Base-by-base conservation (phyloP, 805 yeast species). In the Candida piceae region DNA sequence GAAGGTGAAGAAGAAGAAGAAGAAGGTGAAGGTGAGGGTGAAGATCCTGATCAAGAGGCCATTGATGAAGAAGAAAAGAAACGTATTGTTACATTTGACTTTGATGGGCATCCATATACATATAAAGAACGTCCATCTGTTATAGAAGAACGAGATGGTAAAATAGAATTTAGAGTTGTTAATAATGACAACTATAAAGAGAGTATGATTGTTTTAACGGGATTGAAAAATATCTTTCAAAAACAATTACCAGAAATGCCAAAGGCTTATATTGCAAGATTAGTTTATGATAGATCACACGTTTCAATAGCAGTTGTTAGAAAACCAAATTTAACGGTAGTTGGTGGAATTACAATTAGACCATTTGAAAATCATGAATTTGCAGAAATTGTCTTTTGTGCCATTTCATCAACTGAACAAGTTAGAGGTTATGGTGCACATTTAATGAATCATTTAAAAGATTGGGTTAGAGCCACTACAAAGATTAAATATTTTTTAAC, bases 181-280 rank as follows among this genome's bases (percentile, higher is more conserved):
- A 93, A 93, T 61, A 90, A 93, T 63, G 97, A 93, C 58, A 86
- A 88, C 55, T 71, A 88, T 2, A 72, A 73, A 42, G 98, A 93
- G 52, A 86, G 76, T 58, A 67, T 93, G 68, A 86, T 93, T 70
- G 90, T 93, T 34, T 67, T 93, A 44, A 93, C 97, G 0, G 99
- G 99, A 1, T 64, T 93, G 44, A 93, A 93, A 62, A 93, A 90
- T 57, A 90, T 93, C 46, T 93, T 93, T 60, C 98, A 93, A 58
- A 89, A 89, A 53, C 99, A 93, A 63, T 72, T 93, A 45, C 99
- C 99, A 2, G 90, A 93, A 62, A 93, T 93, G 99, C 99, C 99
- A 16, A 75, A 93, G 44, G 97, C 93, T 56, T 93, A 93, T 62
- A 93, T 93, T 54, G 87, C 96, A 5, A 68, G 98, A 47, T 72